phyloP scores from a whole-genome alignment of 2,329 filamentous ascomycete genomes.

The Talaromyces atroroseus region DNA sequence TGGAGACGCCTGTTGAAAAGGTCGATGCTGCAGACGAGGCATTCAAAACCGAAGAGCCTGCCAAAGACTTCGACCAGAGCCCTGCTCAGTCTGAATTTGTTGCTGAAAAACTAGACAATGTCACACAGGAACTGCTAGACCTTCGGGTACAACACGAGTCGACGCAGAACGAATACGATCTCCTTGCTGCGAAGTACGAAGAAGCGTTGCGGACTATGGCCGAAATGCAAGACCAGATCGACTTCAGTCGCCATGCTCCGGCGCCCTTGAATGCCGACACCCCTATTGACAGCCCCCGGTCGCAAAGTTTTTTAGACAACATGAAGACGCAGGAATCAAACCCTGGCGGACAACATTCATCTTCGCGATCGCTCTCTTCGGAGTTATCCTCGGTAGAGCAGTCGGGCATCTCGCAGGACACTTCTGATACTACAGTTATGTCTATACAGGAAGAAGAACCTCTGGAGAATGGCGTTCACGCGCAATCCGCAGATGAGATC shows the following conservation, averaged over 20 bases:
- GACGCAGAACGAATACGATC: constrained; percentile 73
- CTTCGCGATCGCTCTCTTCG: constrained; percentile 86
- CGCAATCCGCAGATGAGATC: constrained; percentile 58
- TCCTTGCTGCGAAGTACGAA: constrained; percentile 83
- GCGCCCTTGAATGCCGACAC: constrained; percentile 38
- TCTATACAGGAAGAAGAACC: constrained; percentile 20
- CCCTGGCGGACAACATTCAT: constrained; percentile 64
- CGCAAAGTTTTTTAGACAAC: constrained; percentile 80
- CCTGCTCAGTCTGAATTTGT: constrained; percentile 80
- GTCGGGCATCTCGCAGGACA: constrained; percentile 61
- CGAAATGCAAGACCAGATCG: constrained; percentile 73
- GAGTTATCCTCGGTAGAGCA: constrained; percentile 86
- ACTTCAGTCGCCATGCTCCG: constrained; percentile 65
- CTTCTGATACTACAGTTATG: constrained; percentile 53
- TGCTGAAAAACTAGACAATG: constrained; percentile 83
- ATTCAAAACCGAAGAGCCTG: constrained; percentile 23
- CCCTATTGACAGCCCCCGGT: constrained; percentile 45
- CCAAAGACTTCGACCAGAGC: constrained; percentile 50
- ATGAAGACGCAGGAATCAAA: constrained; percentile 65
- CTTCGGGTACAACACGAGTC: constrained; percentile 85
- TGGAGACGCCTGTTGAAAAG: constrained; percentile 17
- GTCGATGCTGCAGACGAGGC: constrained; percentile 32
- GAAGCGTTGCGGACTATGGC: constrained; percentile 76
- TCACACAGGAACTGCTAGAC: constrained; percentile 87
- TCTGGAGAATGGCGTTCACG: constrained; percentile 23